phyloP scores from a whole-genome alignment of 2,329 filamentous ascomycete genomes.

The Furcasterigmium sp. region DNA sequence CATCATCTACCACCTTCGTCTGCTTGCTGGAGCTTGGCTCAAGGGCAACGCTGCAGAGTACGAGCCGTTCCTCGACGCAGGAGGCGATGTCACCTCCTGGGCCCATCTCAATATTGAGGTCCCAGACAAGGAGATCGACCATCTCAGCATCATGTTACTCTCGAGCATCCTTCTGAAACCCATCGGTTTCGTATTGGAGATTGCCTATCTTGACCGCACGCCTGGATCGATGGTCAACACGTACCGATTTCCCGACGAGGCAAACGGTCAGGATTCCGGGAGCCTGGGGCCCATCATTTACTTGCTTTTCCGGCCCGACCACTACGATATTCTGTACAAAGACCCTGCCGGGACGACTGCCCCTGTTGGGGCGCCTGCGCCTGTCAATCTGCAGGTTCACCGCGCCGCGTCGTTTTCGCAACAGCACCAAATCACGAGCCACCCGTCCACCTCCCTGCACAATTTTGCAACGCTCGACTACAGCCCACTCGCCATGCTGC shows the following conservation, averaged over 20 bases:
- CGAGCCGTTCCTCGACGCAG: constrained; percentile 62
- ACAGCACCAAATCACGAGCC: constrained; percentile 36
- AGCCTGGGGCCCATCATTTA: constrained; percentile 47
- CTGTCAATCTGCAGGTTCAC: constrained; percentile 45
- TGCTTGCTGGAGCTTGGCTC: constrained; percentile 81
- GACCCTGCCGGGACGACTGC: constrained; percentile 15
- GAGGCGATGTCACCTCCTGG: constrained; percentile 59
- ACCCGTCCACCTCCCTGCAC: constrained; percentile 27
- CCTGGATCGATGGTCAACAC: constrained; percentile 70
- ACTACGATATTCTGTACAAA: constrained; percentile 92
- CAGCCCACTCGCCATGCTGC: constrained; percentile 39
- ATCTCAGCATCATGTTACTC: constrained; percentile 75
- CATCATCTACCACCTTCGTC: constrained; percentile 80
- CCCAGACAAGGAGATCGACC: constrained; percentile 78
- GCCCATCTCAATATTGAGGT: constrained; percentile 68
- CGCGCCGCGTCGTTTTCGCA: constrained; percentile 42
- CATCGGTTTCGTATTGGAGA: constrained; percentile 73
- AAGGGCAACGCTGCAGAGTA: constrained; percentile 68
- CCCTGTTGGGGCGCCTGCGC: constrained; percentile 18
- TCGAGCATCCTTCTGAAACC: constrained; percentile 76
- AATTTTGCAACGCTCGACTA: constrained; percentile 38
- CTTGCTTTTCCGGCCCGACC: constrained; percentile 65
- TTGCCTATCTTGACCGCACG: constrained; percentile 87
- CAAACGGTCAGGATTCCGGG: constrained; percentile 36
- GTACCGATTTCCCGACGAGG: constrained; percentile 57